These are phyloP conservation scores for Yamadazyma oceani DNA, from an alignment of 1,139 yeast genomes.

Conservation along the genomic window DNA sequence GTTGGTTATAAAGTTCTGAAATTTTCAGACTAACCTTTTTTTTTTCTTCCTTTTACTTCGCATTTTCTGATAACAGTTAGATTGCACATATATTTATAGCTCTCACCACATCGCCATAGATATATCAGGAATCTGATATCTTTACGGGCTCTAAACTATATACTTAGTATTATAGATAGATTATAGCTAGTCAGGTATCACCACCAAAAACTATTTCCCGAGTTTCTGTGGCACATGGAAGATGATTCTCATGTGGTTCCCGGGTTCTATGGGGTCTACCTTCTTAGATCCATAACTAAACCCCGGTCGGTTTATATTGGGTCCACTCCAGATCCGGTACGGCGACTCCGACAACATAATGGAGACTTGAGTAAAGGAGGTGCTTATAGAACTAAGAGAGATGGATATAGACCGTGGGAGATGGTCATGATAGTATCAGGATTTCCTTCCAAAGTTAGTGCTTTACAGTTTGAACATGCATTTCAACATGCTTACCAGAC, in stretches of 20 bases:
- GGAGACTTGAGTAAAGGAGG: slow-evolving; percentile 65
- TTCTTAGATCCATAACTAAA: slow-evolving; percentile 57
- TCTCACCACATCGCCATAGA: no score
- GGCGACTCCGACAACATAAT: slow-evolving; percentile 76
- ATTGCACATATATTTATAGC: no score
- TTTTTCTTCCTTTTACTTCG: no score
- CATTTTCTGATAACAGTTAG: no score
- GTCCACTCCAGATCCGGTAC: slow-evolving; percentile 70
- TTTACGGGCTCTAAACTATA: no score
- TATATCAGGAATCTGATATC: no score
- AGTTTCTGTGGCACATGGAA: no score
- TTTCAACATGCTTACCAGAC: slow-evolving; percentile 74
- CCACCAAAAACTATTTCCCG: no score
- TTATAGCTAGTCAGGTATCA: no score
- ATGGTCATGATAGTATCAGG: slow-evolving; percentile 64
- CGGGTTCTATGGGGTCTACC: slow-evolving; percentile 64
- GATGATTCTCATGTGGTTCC: slow-evolving; percentile 15
- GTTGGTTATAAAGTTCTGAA: no score
- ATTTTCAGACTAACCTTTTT: no score
- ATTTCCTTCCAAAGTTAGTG: slow-evolving; percentile 69
- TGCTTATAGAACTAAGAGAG: slow-evolving; percentile 61
- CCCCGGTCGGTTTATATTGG: slow-evolving; percentile 68
- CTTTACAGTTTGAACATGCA: slow-evolving; percentile 75
- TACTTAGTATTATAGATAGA: no score
- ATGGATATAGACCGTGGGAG: slow-evolving; percentile 70